Evolutionary conservation across 179 eudicot species (phyloP).

Genomic region (Nepenthes alata): DNA sequence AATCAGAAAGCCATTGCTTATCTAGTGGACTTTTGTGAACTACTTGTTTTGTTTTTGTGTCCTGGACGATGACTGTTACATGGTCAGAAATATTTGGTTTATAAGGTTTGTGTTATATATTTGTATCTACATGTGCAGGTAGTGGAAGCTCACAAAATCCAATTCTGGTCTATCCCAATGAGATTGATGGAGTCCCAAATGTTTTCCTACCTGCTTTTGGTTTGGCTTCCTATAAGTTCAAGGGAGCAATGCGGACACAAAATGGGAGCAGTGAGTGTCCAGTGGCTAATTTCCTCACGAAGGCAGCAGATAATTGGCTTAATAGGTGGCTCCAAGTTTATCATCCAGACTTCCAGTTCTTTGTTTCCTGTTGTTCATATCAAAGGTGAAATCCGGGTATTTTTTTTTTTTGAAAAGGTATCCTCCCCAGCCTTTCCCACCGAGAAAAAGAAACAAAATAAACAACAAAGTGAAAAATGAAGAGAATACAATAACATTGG

Average conservation of each 20-base stretch:
- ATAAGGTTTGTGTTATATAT: too few species aligned
- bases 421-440: background rate
- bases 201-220: constrained; percentile 15
- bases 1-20: too few species aligned
- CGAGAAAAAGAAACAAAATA: background rate
- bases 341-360: constrained; percentile 22
- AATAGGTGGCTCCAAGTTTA: constrained; percentile 8
- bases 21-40: too few species aligned
- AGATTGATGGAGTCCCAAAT: constrained; percentile 9
- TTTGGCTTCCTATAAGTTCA: constrained; percentile 17
- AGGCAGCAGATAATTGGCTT: constrained; percentile 14
- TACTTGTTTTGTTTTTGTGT: too few species aligned
- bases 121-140: constrained; percentile 2
- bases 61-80: too few species aligned
- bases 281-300: constrained; percentile 7
- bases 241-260: constrained; percentile 8
- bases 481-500: background rate
- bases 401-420: background rate
- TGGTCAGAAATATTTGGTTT: too few species aligned
- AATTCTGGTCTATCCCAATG: constrained; percentile 5
- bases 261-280: constrained; percentile 6
- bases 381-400: constrained; percentile 3
- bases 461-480: background rate
- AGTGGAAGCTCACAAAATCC: constrained; percentile 8
- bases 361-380: constrained; percentile 6